Base-by-base conservation (phyloP, 768 basidiomycete species). In the Kwoniella sp. region DNA sequence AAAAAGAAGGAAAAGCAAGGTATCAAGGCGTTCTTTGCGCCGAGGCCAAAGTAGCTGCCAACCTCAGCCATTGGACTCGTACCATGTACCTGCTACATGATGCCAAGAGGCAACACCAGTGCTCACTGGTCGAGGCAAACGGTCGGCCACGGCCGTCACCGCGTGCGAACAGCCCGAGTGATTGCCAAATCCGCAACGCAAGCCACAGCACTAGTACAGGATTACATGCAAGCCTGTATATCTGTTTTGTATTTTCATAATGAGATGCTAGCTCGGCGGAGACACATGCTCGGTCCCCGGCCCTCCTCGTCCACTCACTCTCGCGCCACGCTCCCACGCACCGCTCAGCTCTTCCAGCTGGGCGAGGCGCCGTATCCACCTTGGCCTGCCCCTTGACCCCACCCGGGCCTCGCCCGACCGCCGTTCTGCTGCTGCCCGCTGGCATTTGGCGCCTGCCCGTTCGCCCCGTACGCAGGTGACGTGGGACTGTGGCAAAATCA, bases 1-100 rank as follows among this genome's bases (percentile, higher is more conserved):
- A 63, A 53, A 40, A 59, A 60, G 53, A 53, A 43, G 25, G 51
- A 52, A 45, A 11, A 53, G 20, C 63, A 69, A 48, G 70, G 72
- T 20, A 73, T 73, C 46, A 69, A 71, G 40, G 70, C 68, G 20
- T 73, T 73, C 50, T 73, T 73, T 39, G 46, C 48, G 19, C 65
- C 68, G 0, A 66, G 62, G 37, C 22, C 23, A 23, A 46, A 29
- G 34, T 37, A 45, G 37, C n/a, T n/a, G n/a, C n/a, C n/a, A n/a
- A n/a, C n/a, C n/a, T n/a, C n/a, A n/a, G n/a, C n/a, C n/a, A n/a
- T n/a, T n/a, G n/a, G n/a, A n/a, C n/a, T n/a, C n/a, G n/a, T n/a
- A n/a, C n/a, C n/a, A n/a, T n/a, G n/a, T n/a, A n/a, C n/a, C n/a
- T n/a, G n/a, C n/a, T n/a, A n/a, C n/a, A n/a, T n/a, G n/a, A n/a